Conservation (phyloP, 1,284 basidiomycete species). For the Sanghuangporus sanghuang region DNA sequence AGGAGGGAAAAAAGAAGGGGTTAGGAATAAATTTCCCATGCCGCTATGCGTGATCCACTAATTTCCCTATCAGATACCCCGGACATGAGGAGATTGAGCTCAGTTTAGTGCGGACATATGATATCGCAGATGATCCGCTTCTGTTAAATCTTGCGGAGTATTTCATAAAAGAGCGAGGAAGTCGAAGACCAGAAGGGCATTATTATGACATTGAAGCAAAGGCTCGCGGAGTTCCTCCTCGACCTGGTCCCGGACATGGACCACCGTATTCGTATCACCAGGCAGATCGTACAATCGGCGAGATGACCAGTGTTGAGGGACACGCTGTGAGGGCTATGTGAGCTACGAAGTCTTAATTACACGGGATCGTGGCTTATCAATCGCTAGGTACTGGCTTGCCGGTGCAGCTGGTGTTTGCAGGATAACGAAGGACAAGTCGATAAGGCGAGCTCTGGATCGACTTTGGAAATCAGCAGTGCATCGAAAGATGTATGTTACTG, state of each 20-base stretch:
- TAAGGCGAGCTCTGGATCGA: slow-evolving; percentile 11
- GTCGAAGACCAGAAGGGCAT: slow-evolving; percentile 17
- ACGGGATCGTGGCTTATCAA: background rate
- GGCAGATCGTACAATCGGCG: slow-evolving; percentile 18
- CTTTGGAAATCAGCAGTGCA: slow-evolving; percentile 21
- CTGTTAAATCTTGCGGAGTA: slow-evolving; percentile 20
- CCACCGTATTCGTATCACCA: slow-evolving; percentile 23
- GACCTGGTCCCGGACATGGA: slow-evolving; percentile 20
- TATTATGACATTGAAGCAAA: slow-evolving; percentile 23
- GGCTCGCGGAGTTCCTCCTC: slow-evolving; percentile 19
- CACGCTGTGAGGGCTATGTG: slow-evolving; percentile 23
- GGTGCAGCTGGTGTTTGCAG: slow-evolving; percentile 21
- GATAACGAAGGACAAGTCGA: slow-evolving; percentile 16
- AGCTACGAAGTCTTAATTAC: background rate
- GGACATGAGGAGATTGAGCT: slow-evolving; percentile 24
- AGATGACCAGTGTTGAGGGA: slow-evolving; percentile 20
- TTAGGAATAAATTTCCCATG: background rate
- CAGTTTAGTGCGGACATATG: slow-evolving; percentile 20
- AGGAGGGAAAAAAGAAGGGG: slow-evolving; percentile 20
- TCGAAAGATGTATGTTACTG: slow-evolving; percentile 24
- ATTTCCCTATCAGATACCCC: slow-evolving; percentile 18
- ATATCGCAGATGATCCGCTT: slow-evolving; percentile 10
- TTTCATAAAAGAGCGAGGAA: slow-evolving; percentile 23
- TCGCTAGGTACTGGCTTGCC: slow-evolving; percentile 23
- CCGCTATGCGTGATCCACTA: background rate